phyloP scores from a whole-genome alignment of 2,329 filamentous ascomycete species.

The Ceratocystiopsis sp. region DNA sequence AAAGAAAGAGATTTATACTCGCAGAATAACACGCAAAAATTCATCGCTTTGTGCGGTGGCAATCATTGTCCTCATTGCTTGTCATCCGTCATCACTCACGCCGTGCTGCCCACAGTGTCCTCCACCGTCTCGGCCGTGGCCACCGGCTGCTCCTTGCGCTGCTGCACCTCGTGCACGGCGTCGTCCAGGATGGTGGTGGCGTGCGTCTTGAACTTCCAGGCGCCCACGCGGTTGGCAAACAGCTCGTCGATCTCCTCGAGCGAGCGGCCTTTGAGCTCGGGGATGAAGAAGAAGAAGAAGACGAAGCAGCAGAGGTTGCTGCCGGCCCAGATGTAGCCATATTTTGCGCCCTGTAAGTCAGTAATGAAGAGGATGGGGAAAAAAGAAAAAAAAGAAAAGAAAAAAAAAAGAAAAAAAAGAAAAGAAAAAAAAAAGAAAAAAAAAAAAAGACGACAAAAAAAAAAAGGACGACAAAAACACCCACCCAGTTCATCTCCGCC shows the following conservation, averaged over 20 bases:
- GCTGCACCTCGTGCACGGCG: constrained; percentile 12
- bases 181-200: constrained; percentile 13
- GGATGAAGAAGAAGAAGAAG: constrained; percentile 17
- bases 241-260: constrained; percentile 9
- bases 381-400: no score
- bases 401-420: no score
- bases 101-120: no score
- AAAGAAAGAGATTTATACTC: no score
- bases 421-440: background rate
- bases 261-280: constrained; percentile 16
- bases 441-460: background rate
- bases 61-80: no score
- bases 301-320: constrained; percentile 15
- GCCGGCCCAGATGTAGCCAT: constrained; percentile 26
- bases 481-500: constrained; percentile 20
- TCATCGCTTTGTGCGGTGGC: no score
- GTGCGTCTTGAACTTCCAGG: constrained; percentile 15
- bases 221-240: constrained; percentile 2
- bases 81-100: no score
- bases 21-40: no score
- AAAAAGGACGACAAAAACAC: constrained; percentile 1
- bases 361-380: background rate
- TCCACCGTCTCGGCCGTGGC: no score
- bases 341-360: constrained; percentile 20
- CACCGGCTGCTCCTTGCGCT: background rate